Conservation (phyloP, 176 grass and related monocot genomes). For the Sorghum bicolor region Sorghum_bicolor_NCBIv3 NC_012875.2:55247501-55248000, state of each 20-base stretch:
- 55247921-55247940: neutral
- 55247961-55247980: neutral
- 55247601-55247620: conserved; percentile 38
- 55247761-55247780: conserved; percentile 11
- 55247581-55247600: conserved; percentile 35
- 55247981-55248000: neutral
- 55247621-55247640: conserved; percentile 7
- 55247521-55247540: conserved; percentile 1
- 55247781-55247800: neutral
- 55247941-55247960: neutral
- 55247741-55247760: neutral
- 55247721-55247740: conserved; percentile 7
- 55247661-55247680: neutral
- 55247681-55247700: neutral
- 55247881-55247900: neutral
- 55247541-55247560: conserved; percentile 12
- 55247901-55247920: neutral
- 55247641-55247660: conserved; percentile 8
- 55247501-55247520: neutral
- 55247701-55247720: conserved; percentile 32
- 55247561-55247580: neutral
- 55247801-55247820: neutral
- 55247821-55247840: neutral
- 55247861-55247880: neutral
- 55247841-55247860: neutral